phyloP scores from a whole-genome alignment of 805 yeast species.

The Metschnikowia proteae region DNA sequence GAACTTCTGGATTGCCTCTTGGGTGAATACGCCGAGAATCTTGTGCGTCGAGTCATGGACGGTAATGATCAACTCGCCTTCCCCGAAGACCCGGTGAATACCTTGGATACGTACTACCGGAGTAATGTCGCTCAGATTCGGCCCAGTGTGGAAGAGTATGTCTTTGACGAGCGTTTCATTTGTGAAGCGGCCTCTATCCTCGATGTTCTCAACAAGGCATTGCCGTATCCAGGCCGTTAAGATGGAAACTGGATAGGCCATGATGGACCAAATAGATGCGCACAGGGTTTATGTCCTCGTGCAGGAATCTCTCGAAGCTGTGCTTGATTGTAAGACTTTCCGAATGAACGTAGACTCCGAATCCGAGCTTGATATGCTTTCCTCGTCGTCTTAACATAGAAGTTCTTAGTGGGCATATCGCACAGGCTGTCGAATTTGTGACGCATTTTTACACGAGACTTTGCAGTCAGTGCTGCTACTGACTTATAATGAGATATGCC shows the following conservation, averaged over 20 bases:
- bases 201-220: constrained; percentile 7
- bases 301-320: not conserved
- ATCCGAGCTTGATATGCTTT: no score
- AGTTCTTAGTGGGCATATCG: not conserved
- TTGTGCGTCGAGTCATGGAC: constrained; percentile 32
- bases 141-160: constrained; percentile 13
- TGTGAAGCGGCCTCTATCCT: not conserved
- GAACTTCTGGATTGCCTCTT: constrained; percentile 24
- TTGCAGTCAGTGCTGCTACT: not conserved
- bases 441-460: not conserved
- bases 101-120: constrained; percentile 29
- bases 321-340: not conserved
- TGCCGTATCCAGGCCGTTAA: constrained; percentile 16
- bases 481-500: not conserved
- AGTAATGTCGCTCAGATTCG: constrained; percentile 10
- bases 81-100: constrained; percentile 22
- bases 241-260: constrained; percentile 15
- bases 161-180: constrained; percentile 13
- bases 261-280: not conserved
- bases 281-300: not conserved
- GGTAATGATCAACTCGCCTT: constrained; percentile 26
- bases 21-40: constrained; percentile 29
- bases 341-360: no score
- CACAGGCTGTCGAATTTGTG: no score
- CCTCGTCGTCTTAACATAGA: not conserved